phyloP scores from a whole-genome alignment of 495 filamentous ascomycete genomes.

The Halenospora varia region DNA sequence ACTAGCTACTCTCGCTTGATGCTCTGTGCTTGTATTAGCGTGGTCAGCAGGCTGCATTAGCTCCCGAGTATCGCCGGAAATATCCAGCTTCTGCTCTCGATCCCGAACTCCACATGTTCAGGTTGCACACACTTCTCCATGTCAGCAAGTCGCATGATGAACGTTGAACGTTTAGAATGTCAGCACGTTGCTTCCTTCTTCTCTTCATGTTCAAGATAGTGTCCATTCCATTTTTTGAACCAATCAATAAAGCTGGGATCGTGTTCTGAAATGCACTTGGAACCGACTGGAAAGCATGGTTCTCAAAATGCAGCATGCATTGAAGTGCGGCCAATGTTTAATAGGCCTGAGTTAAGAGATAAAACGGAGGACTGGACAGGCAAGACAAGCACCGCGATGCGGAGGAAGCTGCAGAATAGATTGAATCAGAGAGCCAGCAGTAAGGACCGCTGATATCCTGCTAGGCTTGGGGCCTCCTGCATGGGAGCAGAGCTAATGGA shows the following conservation, averaged over 20 bases:
- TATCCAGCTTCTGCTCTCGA: background rate
- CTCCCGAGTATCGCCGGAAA: background rate
- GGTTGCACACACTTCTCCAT: background rate
- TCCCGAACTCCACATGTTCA: background rate
- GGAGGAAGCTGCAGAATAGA: constrained; percentile 30
- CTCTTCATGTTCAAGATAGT: background rate
- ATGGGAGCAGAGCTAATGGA: too few relatives aligned
- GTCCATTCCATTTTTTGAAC: background rate
- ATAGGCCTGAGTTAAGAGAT: background rate
- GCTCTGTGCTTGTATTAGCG: background rate
- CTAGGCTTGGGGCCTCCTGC: too few relatives aligned
- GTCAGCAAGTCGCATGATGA: background rate
- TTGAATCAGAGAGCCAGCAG: constrained; percentile 26
- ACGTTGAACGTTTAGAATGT: background rate
- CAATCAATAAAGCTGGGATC: background rate
- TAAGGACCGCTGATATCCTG: constrained; percentile 7
- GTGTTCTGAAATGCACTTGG: background rate
- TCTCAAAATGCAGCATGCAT: background rate
- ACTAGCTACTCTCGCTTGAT: background rate
- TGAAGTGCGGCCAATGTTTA: background rate
- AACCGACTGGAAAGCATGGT: background rate
- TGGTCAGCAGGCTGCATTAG: background rate
- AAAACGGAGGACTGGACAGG: constrained; percentile 30
- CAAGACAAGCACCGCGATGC: constrained; percentile 20
- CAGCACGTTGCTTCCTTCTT: background rate